Evolutionary conservation across 2,329 filamentous ascomycete genomes (phyloP).

Genomic region (Colletotrichum sp.): DNA sequence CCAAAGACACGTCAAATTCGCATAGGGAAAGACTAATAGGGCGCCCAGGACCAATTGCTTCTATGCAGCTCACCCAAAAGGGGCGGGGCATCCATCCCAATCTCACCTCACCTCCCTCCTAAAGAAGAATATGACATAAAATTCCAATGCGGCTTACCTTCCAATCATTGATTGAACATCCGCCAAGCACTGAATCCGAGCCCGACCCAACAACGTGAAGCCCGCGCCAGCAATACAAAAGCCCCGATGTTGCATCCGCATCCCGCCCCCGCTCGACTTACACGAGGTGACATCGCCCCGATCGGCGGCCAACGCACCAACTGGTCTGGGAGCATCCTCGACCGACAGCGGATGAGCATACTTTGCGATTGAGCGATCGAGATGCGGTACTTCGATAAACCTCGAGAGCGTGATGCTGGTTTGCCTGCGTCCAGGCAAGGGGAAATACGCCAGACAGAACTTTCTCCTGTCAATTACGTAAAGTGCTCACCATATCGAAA

Average conservation of each 20-base stretch:
- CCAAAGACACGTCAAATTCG: background rate
- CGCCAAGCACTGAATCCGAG: background rate
- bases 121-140: background rate
- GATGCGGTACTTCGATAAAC: background rate
- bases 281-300: background rate
- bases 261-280: background rate
- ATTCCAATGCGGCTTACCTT: background rate
- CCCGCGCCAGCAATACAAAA: background rate
- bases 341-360: background rate
- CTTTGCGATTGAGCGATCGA: background rate
- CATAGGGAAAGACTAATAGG: background rate
- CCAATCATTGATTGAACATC: background rate
- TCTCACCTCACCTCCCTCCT: background rate
- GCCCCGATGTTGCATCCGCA: background rate
- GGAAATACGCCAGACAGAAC: background rate
- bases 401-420: rapidly evolving
- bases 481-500: background rate
- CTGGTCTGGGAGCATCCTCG: background rate
- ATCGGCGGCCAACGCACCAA: background rate
- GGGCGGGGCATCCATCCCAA: rapidly evolving
- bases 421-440: background rate
- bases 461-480: background rate
- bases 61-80: background rate
- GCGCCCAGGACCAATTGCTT: background rate
- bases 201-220: background rate